A percentile compares a stretch with the other conserved stretches of the same genome.
Evolutionary conservation across 2,329 filamentous ascomycete species (phyloP).

Genomic region (Ophiostoma australiae): DNA sequence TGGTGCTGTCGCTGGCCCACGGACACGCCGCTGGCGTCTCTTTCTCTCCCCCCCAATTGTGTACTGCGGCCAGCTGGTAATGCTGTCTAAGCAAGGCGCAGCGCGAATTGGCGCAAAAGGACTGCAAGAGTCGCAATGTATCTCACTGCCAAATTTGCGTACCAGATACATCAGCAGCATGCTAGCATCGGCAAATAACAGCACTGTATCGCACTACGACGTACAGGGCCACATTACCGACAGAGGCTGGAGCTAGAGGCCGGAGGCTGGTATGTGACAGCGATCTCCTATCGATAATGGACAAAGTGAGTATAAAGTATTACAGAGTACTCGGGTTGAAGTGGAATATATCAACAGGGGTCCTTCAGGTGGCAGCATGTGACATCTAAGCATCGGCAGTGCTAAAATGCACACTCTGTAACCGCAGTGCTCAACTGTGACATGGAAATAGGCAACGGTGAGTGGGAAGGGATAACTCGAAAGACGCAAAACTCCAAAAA

Average conservation of each 20-base stretch:
- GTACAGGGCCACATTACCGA: constrained; percentile 1
- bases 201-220: neutral
- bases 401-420: no score
- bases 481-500: neutral
- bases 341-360: neutral
- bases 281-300: constrained; percentile 8
- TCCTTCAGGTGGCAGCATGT: neutral
- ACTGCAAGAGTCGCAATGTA: neutral
- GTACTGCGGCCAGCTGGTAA: neutral
- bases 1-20: constrained; percentile 1
- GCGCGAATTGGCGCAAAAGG: neutral
- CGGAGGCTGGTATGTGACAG: neutral
- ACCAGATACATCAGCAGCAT: neutral
- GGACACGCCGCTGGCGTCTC: constrained; percentile 2
- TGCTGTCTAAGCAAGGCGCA: neutral
- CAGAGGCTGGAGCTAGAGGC: neutral
- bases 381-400: neutral
- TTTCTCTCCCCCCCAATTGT: neutral
- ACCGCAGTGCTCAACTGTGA: neutral
- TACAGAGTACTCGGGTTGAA: no score
- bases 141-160: neutral
- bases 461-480: neutral
- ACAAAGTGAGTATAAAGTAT: no score
- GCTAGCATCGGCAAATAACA: neutral
- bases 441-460: neutral